Percentiles rank a stretch among this genome's conserved stretches.
phyloP scores from a whole-genome alignment of 192 early-diverging fungal species.

The Podila epicladia region DNA sequence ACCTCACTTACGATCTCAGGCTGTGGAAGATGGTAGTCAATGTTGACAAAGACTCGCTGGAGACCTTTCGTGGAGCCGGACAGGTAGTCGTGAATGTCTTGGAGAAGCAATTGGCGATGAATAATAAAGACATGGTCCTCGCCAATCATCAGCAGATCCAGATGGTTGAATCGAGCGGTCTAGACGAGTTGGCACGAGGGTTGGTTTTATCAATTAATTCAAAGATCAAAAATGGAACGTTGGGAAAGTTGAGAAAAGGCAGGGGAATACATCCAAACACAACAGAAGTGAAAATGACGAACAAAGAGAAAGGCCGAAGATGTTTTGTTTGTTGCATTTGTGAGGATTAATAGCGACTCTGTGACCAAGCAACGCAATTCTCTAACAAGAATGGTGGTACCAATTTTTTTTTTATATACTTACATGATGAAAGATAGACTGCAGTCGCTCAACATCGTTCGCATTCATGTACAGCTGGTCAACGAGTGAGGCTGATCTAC shows the following conservation, averaged over 20 bases:
- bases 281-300: too few species aligned
- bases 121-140: constrained; percentile 29
- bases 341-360: neutral
- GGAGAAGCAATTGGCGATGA: constrained; percentile 10
- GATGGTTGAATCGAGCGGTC: constrained; percentile 17
- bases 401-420: neutral
- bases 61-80: constrained; percentile 7
- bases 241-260: too few species aligned
- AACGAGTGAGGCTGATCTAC: constrained; percentile 41
- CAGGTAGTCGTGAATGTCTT: constrained; percentile 32
- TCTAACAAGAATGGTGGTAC: neutral
- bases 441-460: constrained; percentile 40
- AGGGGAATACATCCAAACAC: too few species aligned
- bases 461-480: constrained; percentile 42
- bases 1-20: constrained; percentile 25
- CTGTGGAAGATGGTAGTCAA: constrained; percentile 15
- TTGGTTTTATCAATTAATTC: too few species aligned
- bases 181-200: neutral
- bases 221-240: too few species aligned
- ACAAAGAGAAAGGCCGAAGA: too few species aligned
- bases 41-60: constrained; percentile 28
- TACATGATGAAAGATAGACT: constrained; percentile 51
- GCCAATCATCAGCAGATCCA: constrained; percentile 30
- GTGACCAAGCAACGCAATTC: neutral
- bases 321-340: too few species aligned